phyloP scores from a whole-genome alignment of 352 stramenopile species.

The Elongisporangium anandrum region DNA sequence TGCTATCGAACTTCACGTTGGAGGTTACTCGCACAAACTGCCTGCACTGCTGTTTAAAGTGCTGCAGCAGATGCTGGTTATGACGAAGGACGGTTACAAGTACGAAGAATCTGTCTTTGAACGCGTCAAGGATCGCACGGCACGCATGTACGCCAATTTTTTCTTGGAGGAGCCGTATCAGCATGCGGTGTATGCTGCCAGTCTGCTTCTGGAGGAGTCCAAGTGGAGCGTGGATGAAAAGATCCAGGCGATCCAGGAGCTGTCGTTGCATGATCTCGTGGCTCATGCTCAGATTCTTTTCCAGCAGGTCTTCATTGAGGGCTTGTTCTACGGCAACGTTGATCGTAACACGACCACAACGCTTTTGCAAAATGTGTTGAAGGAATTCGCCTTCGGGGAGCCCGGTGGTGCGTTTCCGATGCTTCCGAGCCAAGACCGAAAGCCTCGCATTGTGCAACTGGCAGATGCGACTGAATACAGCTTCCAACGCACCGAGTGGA shows the following conservation, averaged over 20 bases:
- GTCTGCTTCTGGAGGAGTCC: slow-evolving; percentile 66
- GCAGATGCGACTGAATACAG: slow-evolving; percentile 39
- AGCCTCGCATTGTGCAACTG: slow-evolving; percentile 59
- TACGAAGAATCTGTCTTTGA: slow-evolving; percentile 73
- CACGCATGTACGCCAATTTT: slow-evolving; percentile 86
- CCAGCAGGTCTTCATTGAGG: slow-evolving; percentile 66
- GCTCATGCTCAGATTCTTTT: slow-evolving; percentile 55
- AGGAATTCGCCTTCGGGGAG: slow-evolving; percentile 28
- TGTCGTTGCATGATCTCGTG: slow-evolving; percentile 49
- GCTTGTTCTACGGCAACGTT: slow-evolving; percentile 73
- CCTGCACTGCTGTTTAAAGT: slow-evolving; percentile 73
- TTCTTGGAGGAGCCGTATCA: slow-evolving; percentile 89
- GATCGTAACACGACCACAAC: slow-evolving; percentile 12
- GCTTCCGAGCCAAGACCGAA: slow-evolving; percentile 37
- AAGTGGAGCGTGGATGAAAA: slow-evolving; percentile 88
- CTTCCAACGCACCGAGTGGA: slow-evolving; percentile 54
- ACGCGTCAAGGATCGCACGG: slow-evolving; percentile 80
- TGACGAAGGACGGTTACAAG: slow-evolving; percentile 40
- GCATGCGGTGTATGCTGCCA: slow-evolving; percentile 79
- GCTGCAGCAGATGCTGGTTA: slow-evolving; percentile 42
- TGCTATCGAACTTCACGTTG: slow-evolving; percentile 76
- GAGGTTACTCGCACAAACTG: slow-evolving; percentile 90
- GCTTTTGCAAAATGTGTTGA: slow-evolving; percentile 46
- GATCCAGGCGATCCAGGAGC: slow-evolving; percentile 52
- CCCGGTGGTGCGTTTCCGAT: slow-evolving; percentile 28